phyloP scores from a whole-genome alignment of 148 eudicot genomes.

The Beta vulgaris region DNA sequence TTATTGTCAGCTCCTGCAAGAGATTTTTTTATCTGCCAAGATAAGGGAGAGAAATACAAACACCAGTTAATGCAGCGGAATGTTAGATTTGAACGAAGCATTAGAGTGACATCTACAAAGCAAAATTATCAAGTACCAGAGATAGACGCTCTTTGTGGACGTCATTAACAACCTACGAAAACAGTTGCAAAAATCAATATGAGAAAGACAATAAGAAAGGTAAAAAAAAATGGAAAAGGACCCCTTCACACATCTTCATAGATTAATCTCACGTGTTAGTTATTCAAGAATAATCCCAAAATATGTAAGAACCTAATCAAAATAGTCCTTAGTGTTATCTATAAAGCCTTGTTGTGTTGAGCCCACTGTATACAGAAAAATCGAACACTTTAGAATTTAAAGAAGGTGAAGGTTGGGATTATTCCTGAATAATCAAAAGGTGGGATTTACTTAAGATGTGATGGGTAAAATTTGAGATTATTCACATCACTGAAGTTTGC shows the following conservation, averaged over 20 bases:
- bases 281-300: background rate
- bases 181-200: background rate
- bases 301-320: background rate
- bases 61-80: background rate
- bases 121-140: conserved; percentile 43
- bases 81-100: conserved; percentile 5
- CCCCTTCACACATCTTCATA: background rate
- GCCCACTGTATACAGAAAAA: background rate
- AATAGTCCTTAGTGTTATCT: background rate
- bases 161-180: conserved; percentile 60
- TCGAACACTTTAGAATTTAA: too few relatives aligned
- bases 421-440: background rate
- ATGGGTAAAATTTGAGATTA: background rate
- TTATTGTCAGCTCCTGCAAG: conserved; percentile 42
- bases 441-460: background rate
- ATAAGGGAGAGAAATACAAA: background rate
- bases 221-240: background rate
- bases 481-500: background rate
- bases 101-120: background rate
- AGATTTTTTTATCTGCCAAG: conserved; percentile 68
- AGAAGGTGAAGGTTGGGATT: background rate
- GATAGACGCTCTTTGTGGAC: conserved; percentile 72
- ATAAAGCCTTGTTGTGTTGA: background rate
- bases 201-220: background rate
- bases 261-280: background rate